Evolutionary conservation across 2,329 filamentous ascomycete genomes (phyloP).

Genomic region (Clarireedia sp.): DNA sequence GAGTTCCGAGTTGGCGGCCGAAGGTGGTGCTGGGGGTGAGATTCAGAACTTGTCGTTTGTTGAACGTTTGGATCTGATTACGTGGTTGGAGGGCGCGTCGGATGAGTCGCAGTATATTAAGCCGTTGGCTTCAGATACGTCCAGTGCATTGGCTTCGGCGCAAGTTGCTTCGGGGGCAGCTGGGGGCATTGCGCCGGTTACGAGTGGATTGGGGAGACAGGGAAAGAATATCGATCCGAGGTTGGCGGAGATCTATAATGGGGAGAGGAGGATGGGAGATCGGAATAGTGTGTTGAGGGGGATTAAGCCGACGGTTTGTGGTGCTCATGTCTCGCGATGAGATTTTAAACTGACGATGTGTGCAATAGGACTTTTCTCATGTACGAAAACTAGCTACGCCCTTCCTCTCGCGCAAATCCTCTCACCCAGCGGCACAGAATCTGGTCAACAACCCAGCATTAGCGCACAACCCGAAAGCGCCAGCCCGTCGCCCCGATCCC

Average conservation of each 20-base stretch:
- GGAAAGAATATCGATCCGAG: conserved; percentile 70
- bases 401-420: conserved; percentile 59
- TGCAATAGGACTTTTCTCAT: conserved; percentile 76
- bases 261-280: conserved; percentile 86
- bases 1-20: conserved; percentile 60
- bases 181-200: conserved; percentile 32
- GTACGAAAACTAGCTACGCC: conserved; percentile 77
- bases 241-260: conserved; percentile 80
- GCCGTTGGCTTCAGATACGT: conserved; percentile 59
- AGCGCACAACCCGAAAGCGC: conserved; percentile 45
- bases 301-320: conserved; percentile 73
- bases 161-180: conserved; percentile 41
- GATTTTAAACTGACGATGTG: background rate
- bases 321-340: background rate
- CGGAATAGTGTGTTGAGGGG: conserved; percentile 82
- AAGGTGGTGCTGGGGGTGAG: conserved; percentile 50
- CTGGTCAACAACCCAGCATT: conserved; percentile 39
- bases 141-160: conserved; percentile 35
- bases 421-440: conserved; percentile 30
- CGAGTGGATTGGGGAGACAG: conserved; percentile 40
- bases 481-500: conserved; percentile 56
- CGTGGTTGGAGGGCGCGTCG: conserved; percentile 84
- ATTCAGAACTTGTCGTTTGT: conserved; percentile 89
- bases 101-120: conserved; percentile 92
- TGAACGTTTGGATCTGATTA: conserved; percentile 83